Percentiles rank a stretch among this genome's conserved stretches.
These are phyloP conservation scores for Psilocybe subaeruginosa DNA, from an alignment of 768 basidiomycete species.

Conservation along the genomic window DNA sequence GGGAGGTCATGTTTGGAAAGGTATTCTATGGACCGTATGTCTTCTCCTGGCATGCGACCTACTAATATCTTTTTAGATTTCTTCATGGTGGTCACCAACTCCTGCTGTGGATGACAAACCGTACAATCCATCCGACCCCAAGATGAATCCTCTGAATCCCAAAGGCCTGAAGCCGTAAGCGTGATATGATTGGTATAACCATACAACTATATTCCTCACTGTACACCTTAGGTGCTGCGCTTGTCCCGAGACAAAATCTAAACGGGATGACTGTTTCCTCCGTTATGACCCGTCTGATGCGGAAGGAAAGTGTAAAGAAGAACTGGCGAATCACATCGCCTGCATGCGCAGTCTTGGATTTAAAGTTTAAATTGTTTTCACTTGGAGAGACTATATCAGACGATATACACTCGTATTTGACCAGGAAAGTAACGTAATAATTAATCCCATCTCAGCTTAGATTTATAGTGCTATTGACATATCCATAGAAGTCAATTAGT, in stretches of 20 bases:
- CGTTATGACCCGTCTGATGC: constrained; percentile 66
- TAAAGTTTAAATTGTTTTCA: constrained; percentile 53
- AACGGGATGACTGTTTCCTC: constrained; percentile 95
- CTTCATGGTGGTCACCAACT: constrained; percentile 58
- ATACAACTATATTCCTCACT: not conserved
- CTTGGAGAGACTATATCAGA: not conserved
- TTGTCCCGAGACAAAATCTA: constrained; percentile 90
- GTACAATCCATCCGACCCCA: constrained; percentile 76
- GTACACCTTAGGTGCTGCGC: constrained; percentile 81
- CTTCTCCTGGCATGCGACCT: not conserved
- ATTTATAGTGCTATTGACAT: not conserved
- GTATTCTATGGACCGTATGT: constrained; percentile 25
- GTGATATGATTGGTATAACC: not conserved
- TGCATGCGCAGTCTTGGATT: constrained; percentile 95
- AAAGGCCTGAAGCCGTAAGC: constrained; percentile 94
- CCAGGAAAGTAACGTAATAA: constrained; percentile 9
- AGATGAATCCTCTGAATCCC: constrained; percentile 89
- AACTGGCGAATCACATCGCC: constrained; percentile 79
- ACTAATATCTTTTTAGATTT: constrained; percentile 38
- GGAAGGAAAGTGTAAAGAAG: constrained; percentile 77
- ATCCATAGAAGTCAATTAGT: not conserved
- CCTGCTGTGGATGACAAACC: constrained; percentile 37
- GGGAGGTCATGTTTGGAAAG: constrained; percentile 43
- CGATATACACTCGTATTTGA: not conserved
- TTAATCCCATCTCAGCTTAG: constrained; percentile 12